These are phyloP conservation scores for Metschnikowia shivogae DNA, from an alignment of 805 yeast genomes.

Conservation along the genomic window DNA sequence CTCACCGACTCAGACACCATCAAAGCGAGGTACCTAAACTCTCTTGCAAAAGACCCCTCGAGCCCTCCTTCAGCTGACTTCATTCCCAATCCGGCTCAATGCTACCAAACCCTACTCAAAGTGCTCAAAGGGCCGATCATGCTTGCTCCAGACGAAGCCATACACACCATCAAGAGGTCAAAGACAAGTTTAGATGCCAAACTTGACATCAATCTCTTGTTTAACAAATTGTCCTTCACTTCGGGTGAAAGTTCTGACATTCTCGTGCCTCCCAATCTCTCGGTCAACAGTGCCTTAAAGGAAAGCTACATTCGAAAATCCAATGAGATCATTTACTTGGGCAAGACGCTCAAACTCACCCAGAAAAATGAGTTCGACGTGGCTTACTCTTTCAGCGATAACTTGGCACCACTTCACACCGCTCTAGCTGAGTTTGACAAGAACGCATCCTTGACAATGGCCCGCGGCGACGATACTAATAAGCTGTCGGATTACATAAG, in stretches of 20 bases:
- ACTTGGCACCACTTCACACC: constrained; percentile 28
- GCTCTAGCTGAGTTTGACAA: constrained; percentile 38
- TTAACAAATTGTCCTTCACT: constrained; percentile 44
- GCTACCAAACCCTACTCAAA: constrained; percentile 57
- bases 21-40: constrained; percentile 44
- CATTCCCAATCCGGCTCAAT: constrained; percentile 52
- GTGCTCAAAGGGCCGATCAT: constrained; percentile 66
- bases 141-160: constrained; percentile 38
- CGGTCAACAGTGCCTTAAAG: constrained; percentile 22
- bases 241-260: constrained; percentile 24
- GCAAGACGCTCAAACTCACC: constrained; percentile 11
- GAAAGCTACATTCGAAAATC: constrained; percentile 55
- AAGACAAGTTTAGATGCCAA: constrained; percentile 52
- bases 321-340: constrained; percentile 46
- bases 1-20: constrained; percentile 48
- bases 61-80: constrained; percentile 24
- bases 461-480: constrained; percentile 20
- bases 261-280: constrained; percentile 48
- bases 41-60: constrained; percentile 26
- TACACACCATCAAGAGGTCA: constrained; percentile 52
- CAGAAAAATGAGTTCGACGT: constrained; percentile 16
- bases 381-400: constrained; percentile 30
- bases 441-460: constrained; percentile 24
- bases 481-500: constrained; percentile 25
- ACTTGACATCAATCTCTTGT: constrained; percentile 51